Percentiles rank a stretch among this genome's conserved stretches.
Evolutionary conservation across 2,329 filamentous ascomycete species (phyloP).

Genomic region (Alternaria arbusti): DNA sequence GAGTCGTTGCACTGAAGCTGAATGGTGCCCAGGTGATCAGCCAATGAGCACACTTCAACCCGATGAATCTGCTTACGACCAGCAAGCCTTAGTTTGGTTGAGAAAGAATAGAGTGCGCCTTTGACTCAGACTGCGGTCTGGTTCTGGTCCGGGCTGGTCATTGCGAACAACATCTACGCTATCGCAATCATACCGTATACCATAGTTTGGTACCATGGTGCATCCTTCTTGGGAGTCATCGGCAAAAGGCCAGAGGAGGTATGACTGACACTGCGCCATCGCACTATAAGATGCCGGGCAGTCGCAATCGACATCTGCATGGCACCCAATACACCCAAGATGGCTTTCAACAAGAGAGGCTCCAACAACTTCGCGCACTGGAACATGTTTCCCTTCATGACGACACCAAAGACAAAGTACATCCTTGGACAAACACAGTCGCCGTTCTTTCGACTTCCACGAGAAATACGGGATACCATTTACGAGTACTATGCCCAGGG

Average conservation of each 20-base stretch:
- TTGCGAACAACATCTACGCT: too few species aligned
- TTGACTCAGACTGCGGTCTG: too few species aligned
- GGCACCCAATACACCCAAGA: not conserved
- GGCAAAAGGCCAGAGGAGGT: not conserved
- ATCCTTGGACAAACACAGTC: not conserved
- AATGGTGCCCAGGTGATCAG: not conserved
- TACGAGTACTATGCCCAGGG: not conserved
- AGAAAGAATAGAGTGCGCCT: too few species aligned
- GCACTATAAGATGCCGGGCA: not conserved
- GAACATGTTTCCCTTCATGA: not conserved
- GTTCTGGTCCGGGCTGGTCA: too few species aligned
- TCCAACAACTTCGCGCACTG: not conserved
- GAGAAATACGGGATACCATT: not conserved
- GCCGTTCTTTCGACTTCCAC: not conserved
- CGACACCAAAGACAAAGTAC: not conserved
- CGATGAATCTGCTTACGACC: not conserved
- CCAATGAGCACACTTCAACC: not conserved
- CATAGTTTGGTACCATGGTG: not conserved
- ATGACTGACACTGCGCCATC: not conserved
- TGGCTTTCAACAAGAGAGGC: not conserved
- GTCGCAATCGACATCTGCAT: not conserved
- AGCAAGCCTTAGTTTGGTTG: not conserved
- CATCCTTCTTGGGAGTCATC: not conserved
- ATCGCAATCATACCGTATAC: too few species aligned
- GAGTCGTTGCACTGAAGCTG: not conserved